phyloP scores from a whole-genome alignment of 306 rosid species.

The Acacia acuminata region DNA sequence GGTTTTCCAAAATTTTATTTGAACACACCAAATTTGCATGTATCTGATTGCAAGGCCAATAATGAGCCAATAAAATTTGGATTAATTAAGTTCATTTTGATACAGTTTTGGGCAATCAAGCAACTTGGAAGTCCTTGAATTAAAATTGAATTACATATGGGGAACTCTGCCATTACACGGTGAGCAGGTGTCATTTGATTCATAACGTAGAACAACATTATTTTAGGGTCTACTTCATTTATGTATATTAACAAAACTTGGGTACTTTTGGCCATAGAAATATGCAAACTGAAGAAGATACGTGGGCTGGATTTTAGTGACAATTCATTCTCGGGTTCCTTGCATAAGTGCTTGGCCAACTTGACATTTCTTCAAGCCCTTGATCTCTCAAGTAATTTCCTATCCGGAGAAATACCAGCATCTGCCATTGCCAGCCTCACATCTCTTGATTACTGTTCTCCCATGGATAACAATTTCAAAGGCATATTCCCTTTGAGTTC shows the following conservation, averaged over 20 bases:
- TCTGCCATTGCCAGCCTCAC: not conserved
- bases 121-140: not conserved
- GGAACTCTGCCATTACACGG: slow-evolving; percentile 2
- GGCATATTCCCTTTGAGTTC: not conserved
- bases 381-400: not conserved
- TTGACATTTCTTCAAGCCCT: not conserved
- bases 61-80: not conserved
- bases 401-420: not conserved
- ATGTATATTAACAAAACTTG: not conserved
- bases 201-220: not conserved
- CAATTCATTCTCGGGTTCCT: not conserved
- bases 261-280: not conserved
- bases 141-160: not conserved
- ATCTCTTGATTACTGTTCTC: not conserved
- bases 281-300: not conserved
- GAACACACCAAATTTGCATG: not conserved
- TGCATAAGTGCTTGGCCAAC: not conserved
- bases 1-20: too few species aligned
- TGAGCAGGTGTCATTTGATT: not conserved
- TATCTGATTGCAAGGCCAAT: not conserved
- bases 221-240: not conserved
- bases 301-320: not conserved
- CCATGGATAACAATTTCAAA: not conserved
- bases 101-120: not conserved
- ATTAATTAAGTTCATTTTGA: not conserved